Evolutionary conservation across 495 filamentous ascomycete species (phyloP).

Genomic region (Talaromyces ruber): DNA sequence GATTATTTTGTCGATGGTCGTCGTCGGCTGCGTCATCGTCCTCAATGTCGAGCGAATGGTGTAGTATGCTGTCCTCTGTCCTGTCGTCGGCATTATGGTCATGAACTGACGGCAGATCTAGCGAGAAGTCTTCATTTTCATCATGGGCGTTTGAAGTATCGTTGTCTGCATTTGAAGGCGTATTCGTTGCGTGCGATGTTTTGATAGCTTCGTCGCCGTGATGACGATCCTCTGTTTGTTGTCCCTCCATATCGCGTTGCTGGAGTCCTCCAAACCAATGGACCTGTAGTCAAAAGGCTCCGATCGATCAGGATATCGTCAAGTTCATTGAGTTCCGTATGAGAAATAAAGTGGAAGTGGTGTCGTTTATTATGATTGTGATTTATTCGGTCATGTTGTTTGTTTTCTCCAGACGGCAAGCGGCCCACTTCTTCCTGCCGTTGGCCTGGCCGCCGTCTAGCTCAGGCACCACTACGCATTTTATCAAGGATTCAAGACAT

Average conservation of each 20-base stretch:
- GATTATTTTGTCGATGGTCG: constrained; percentile 22
- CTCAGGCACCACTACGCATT: not conserved
- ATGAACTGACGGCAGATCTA: constrained; percentile 26
- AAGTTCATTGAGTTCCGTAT: not conserved
- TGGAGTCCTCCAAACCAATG: not conserved
- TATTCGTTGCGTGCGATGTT: not conserved
- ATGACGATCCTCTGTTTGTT: constrained; percentile 7
- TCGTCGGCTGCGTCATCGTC: constrained; percentile 26
- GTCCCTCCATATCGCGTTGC: not conserved
- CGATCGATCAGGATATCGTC: not conserved
- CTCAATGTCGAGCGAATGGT: constrained; percentile 22
- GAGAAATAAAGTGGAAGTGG: not conserved
- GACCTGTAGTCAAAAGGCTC: not conserved
- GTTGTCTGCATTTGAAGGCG: not conserved
- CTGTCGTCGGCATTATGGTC: constrained; percentile 30
- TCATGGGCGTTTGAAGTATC: constrained; percentile 4
- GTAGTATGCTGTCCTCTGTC: constrained; percentile 14
- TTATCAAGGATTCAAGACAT: not conserved
- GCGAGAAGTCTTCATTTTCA: constrained; percentile 17
- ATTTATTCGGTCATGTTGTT: not conserved
- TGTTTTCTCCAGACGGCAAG: constrained; percentile 8
- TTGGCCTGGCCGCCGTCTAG: not conserved
- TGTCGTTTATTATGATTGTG: not conserved
- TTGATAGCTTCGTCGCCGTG: not conserved
- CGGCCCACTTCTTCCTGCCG: not conserved